Percentiles rank a stretch among this genome's conserved stretches.
These are phyloP conservation scores for Euphorbia peplus DNA, from an alignment of 345 rosid genomes.

Conservation along the genomic window DNA sequence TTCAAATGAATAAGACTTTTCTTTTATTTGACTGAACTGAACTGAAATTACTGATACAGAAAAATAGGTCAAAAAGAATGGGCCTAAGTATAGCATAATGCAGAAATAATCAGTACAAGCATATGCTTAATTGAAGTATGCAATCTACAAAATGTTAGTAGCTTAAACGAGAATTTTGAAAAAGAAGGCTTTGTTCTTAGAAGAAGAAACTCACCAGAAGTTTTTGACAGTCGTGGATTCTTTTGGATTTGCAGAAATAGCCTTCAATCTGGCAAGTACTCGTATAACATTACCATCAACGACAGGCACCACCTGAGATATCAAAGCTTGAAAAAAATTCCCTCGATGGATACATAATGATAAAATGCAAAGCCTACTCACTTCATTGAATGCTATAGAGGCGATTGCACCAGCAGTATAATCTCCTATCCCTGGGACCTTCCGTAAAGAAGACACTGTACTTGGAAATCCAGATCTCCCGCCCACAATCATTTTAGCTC, in stretches of 20 bases:
- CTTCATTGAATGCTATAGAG: constrained; percentile 75
- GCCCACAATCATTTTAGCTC: constrained; percentile 59
- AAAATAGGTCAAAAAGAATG: no score
- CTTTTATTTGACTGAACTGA: no score
- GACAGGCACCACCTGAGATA: constrained; percentile 56
- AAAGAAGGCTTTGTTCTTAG: no score
- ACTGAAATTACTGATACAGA: no score
- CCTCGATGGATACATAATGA: constrained; percentile 1
- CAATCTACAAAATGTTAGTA: no score
- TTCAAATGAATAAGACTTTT: constrained; percentile 20
- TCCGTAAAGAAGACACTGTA: constrained; percentile 41
- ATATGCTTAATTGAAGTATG: no score
- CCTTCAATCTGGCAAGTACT: constrained; percentile 68
- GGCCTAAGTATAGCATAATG: no score
- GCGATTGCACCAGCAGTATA: constrained; percentile 78
- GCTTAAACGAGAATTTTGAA: no score
- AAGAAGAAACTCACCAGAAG: constrained; percentile 57
- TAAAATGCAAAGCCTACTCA: constrained; percentile 27
- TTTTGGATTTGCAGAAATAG: constrained; percentile 84
- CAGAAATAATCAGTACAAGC: no score
- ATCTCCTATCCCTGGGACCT: constrained; percentile 71
- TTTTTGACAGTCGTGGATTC: constrained; percentile 49
- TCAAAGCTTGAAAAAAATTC: constrained; percentile 11
- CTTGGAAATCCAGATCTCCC: constrained; percentile 50
- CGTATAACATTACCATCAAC: constrained; percentile 76